A percentile compares a stretch with the other conserved stretches of the same genome.
These are phyloP conservation scores for Lachnellula subtilissima DNA, from an alignment of 2,329 filamentous ascomycete species.

Conservation along the genomic window DNA sequence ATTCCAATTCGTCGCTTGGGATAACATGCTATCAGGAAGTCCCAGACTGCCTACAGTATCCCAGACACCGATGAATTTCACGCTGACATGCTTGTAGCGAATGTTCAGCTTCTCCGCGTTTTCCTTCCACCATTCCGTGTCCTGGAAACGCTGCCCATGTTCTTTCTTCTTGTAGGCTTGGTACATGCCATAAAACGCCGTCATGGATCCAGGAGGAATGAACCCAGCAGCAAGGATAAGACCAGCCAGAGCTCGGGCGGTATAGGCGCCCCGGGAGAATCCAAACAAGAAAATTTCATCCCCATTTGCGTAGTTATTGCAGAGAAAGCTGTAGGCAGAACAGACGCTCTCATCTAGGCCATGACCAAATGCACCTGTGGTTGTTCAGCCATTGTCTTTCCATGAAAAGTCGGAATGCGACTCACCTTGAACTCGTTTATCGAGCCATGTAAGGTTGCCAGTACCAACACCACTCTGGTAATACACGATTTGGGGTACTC, in stretches of 20 bases:
- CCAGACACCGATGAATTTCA: conserved; percentile 40
- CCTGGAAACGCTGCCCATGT: background rate
- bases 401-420: background rate
- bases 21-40: background rate
- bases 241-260: conserved; percentile 31
- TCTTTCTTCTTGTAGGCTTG: background rate
- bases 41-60: conserved; percentile 38
- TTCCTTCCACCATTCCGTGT: background rate
- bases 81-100: background rate
- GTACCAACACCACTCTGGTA: conserved; percentile 6
- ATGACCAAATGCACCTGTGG: background rate
- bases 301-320: conserved; percentile 9
- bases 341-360: conserved; percentile 9
- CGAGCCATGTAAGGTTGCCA: background rate
- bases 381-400: background rate
- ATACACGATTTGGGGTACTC: conserved; percentile 1
- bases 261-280: conserved; percentile 37
- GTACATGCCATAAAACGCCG: background rate
- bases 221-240: conserved; percentile 20
- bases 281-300: conserved; percentile 21
- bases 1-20: background rate
- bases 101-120: background rate
- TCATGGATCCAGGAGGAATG: background rate
- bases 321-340: conserved; percentile 37
- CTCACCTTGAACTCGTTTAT: background rate